Evolutionary conservation across 345 rosid genomes (phyloP), one percentile per base, ranked within the genome.

Genomic region (Trapa incisa): DNA sequence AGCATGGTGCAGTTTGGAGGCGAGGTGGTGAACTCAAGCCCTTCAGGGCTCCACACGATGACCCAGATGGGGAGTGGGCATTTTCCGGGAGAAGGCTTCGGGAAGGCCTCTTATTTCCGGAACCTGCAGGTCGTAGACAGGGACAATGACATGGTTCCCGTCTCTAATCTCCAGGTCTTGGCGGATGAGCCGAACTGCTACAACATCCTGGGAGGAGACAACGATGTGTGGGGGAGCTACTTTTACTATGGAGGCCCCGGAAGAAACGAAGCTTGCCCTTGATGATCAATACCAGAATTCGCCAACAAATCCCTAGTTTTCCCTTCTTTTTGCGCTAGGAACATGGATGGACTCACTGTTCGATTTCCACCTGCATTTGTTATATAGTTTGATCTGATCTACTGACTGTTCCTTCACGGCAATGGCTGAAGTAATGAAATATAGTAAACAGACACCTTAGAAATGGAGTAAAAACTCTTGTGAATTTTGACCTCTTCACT

Each of bases 31-130:
- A 91, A 94, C 73, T 78, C 87, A 0, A 75, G 81, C 69, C 78
- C 91, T 2, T 80, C 83, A 36, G 99, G 96, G 41, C 82, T 77
- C 29, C 99, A 94, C 85, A 91, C 99, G 29, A 71, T 84, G 1
- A 94, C 99, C 0, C 88, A 89, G 78, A 94, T 94, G 99, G 99
- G 99, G 0, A 94, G 99, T 73, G 99, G 99, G 3, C 99, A 91
- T 75, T 94, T 91, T 54, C 80, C 96, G 0, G 91, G 86, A n/a
- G 97, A 89, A 77, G 99, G 97, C 1, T 94, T 94, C 65, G 88
- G 89, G 42, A 89, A 84, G 77, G 96, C 99, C 3, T 84, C 99
- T 2, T 94, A 94, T 80, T 91, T 94, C 54, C 67, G 99, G 61
- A 94, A 91, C 73, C 66, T 94, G 48, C 96, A 94, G 72, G 82